A percentile compares a stretch with the other conserved stretches of the same genome.
Conservation (phyloP, 2,329 filamentous ascomycete species). For the Boeremia lycopersici region DNA sequence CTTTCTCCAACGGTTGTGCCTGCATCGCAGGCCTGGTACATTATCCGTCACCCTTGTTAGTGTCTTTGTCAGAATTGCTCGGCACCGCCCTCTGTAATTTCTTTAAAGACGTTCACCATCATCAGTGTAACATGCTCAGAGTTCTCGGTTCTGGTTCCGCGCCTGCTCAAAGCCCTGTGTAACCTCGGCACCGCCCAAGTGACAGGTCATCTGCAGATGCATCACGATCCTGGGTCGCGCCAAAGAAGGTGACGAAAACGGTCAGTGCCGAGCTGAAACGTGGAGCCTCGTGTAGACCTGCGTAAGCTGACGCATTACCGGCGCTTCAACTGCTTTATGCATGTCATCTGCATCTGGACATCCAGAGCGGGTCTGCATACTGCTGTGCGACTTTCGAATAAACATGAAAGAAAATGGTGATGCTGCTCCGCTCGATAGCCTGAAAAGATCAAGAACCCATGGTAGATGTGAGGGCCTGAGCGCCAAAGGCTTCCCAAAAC, state of each 20-base stretch:
- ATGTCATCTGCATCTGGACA: conserved; percentile 3
- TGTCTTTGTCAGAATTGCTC: background rate
- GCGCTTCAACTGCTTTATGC: background rate
- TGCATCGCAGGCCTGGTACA: background rate
- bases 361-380: background rate
- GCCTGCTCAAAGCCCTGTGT: conserved; percentile 2
- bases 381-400: conserved; percentile 5
- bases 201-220: background rate
- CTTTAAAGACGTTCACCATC: background rate
- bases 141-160: background rate
- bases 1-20: background rate
- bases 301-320: background rate
- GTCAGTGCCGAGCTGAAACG: background rate
- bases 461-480: background rate
- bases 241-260: conserved; percentile 4
- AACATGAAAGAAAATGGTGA: background rate
- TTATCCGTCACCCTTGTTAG: conserved; percentile 7
- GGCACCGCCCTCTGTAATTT: background rate
- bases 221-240: background rate
- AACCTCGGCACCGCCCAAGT: conserved; percentile 7
- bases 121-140: conserved; percentile 10
- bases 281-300: conserved; percentile 10
- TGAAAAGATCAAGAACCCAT: background rate
- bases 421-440: background rate
- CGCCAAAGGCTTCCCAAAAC: background rate